Base-by-base conservation (phyloP, 2,329 filamentous ascomycete species). In the Fusarium subglutinans region DNA sequence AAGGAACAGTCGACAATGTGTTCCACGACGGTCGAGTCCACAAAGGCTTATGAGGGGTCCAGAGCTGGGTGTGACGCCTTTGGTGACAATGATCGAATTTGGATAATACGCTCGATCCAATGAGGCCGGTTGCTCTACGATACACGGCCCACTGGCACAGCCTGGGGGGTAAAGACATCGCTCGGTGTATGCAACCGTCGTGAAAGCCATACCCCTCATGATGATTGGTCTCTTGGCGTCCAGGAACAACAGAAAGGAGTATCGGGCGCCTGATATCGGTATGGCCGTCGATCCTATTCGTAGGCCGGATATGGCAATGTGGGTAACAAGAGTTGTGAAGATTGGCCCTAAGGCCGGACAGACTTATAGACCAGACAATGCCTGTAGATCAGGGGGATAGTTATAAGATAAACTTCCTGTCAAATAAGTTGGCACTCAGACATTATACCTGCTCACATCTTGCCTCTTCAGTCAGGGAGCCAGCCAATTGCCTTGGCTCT, bases 221-320 rank as follows among this genome's bases (percentile, higher is more conserved):
- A 26, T 7, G 35, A 30, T 58, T 55, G 37, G 41, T 14, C 35
- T 28, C 43, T 65, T 65, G 35, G 45, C 59, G 18, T 50, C 50
- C 53, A 69, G 51, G 58, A 58, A 72, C 67, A 24, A 11, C 18
- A 20, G 24, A 41, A 35, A 47, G 28, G 43, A 56, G 38, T 40
- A 38, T 58, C 44, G 44, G 45, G 63, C 37, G 40, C 41, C 60
- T 69, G 50, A 38, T 20, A 40, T 72, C 40, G 67, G 59, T 55
- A 57, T 64, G 22, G 33, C 68, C 58, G 56, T 12, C 24, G 30
- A 61, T 55, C 44, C 28, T 51, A 44, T 20, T 44, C n/a, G 28
- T 47, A 45, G 18, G 38, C 72, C 72, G 72, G 72, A 72, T 69
- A 48, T 28, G 56, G 72, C 13, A 59, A 61, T 53, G 58, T 59